These are phyloP conservation scores for Claviceps spartinae DNA, from an alignment of 2,329 filamentous ascomycete genomes.

Conservation along the genomic window DNA sequence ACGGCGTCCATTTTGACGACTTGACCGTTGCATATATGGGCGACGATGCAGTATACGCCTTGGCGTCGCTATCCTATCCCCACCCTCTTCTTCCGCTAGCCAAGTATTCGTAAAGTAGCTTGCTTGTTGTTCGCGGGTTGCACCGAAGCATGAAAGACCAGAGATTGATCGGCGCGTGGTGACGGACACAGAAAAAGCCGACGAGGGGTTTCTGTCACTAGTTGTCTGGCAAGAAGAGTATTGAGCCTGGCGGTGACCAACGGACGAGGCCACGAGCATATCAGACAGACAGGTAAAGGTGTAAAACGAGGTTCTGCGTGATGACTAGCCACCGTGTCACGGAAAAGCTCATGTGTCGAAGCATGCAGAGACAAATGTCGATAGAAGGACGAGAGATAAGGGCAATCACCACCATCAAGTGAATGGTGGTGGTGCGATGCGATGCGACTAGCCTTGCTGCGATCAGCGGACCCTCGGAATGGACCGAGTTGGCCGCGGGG, in stretches of 20 bases:
- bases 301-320: background rate
- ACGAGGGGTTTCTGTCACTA: background rate
- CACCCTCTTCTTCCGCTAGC: background rate
- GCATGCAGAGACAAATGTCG: background rate
- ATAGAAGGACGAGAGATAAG: background rate
- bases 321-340: slow-evolving; percentile 3
- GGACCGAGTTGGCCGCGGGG: slow-evolving; percentile 3
- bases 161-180: background rate
- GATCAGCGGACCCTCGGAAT: slow-evolving; percentile 8
- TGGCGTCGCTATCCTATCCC: background rate
- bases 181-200: background rate
- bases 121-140: background rate
- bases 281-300: background rate
- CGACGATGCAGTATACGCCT: background rate
- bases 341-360: slow-evolving; percentile 4
- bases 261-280: background rate
- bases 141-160: background rate
- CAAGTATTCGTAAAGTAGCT: background rate
- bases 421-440: background rate
- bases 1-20: slow-evolving; percentile 1
- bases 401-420: background rate
- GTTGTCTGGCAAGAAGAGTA: background rate
- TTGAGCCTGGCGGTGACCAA: background rate
- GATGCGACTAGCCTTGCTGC: slow-evolving; percentile 1
- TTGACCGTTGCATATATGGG: background rate